A percentile compares a stretch with the other conserved stretches of the same genome.
phyloP scores from a whole-genome alignment of 1,284 basidiomycete species.

The Taiwanofungus camphoratus region DNA sequence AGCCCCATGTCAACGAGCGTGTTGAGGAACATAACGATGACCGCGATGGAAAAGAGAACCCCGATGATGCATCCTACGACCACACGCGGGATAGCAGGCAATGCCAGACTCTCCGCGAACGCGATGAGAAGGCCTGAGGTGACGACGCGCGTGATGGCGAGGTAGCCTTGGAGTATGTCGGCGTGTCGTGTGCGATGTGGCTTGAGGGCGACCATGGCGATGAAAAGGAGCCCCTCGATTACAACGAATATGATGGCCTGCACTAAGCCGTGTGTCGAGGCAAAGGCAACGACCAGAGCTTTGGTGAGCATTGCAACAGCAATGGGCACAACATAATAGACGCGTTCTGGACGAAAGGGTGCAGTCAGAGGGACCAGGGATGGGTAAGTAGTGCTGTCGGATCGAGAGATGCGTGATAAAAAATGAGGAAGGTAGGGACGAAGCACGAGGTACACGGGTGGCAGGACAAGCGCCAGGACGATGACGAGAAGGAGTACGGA shows the following conservation, averaged over 20 bases:
- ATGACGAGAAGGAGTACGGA: constrained; percentile 63
- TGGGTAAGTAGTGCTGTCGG: constrained; percentile 2
- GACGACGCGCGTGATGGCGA: constrained; percentile 25
- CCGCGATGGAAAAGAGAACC: constrained; percentile 53
- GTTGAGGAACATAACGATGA: constrained; percentile 58
- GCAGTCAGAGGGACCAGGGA: constrained; percentile 42
- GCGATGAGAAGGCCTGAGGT: constrained; percentile 43
- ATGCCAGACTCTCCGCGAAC: constrained; percentile 53
- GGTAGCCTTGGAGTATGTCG: constrained; percentile 56
- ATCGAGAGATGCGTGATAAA: constrained; percentile 34
- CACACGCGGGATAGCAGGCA: constrained; percentile 70
- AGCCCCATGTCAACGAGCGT: constrained; percentile 40
- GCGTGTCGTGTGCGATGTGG: constrained; percentile 53
- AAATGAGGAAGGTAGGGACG: constrained; percentile 28
- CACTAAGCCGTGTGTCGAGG: constrained; percentile 53
- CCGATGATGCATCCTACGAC: constrained; percentile 64
- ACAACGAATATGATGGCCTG: constrained; percentile 71
- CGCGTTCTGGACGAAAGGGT: constrained; percentile 49
- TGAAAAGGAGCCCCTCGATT: constrained; percentile 59
- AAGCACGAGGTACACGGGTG: constrained; percentile 40
- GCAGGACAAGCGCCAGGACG: constrained; percentile 41
- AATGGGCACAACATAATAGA: constrained; percentile 52
- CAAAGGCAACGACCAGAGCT: constrained; percentile 73
- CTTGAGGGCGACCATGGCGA: constrained; percentile 47
- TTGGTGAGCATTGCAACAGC: constrained; percentile 55